Evolutionary conservation across 768 basidiomycete species (phyloP), one percentile per base, ranked within the genome.

Genomic region (Amyloporia xantha): DNA sequence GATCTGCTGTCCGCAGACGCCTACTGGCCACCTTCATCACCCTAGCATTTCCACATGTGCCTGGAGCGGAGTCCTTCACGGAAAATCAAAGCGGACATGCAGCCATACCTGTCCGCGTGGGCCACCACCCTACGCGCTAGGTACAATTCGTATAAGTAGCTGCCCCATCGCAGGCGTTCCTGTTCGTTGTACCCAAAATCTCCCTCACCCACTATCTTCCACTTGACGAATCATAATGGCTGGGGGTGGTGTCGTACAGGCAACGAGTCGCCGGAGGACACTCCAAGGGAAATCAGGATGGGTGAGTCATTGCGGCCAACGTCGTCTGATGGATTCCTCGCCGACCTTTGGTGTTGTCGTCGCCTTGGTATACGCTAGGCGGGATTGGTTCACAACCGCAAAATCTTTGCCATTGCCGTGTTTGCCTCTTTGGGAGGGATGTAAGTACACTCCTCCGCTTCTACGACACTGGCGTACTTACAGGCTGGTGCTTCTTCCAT

Each of bases 361-460:
- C n/a, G n/a, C n/a, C n/a, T n/a, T n/a, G n/a, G n/a, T n/a, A n/a
- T n/a, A n/a, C n/a, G n/a, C 21, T 57, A 81, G 83, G 75, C 73
- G 48, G 84, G 83, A 6, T 69, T 86, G 28, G 68, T 86, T 3
- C 76, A 77, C 52, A 91, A 91, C 61, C 71, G 77, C 40, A 74
- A 71, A 55, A 69, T 85, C 23, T 81, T 88, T 49, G 69, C 74
- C 23, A 79, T 87, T 45, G 79, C 87, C 12, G 75, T 86, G 17
- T 91, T 89, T 58, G 87, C 86, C 2, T 87, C 85, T 12, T 70
- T 89, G 19, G 88, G 88, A 61, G 86, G 86, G 58, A 64, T 91
- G 74, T 82, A 68, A 58, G 82, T 72, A 17, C 27, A n/a, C 21
- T 15, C n/a, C 33, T 53, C 41, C 27, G 41, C 35, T 19, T 27